Base-by-base conservation (phyloP, 2,329 filamentous ascomycete species). In the Ophiocordyceps robertsii region DNA sequence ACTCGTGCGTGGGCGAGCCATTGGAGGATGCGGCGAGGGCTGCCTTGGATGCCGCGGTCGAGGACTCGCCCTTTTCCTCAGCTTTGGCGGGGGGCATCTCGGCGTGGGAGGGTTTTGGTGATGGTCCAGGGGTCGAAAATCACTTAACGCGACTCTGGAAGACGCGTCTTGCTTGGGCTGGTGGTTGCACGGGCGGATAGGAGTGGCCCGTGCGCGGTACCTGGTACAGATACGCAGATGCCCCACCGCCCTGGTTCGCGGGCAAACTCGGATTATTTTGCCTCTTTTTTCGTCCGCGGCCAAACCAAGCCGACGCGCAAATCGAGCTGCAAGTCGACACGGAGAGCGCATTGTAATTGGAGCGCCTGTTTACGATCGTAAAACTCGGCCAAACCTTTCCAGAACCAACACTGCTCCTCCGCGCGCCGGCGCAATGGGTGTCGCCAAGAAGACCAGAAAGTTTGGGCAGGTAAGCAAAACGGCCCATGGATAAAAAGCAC, bases 381-480 rank as follows among this genome's bases (percentile, higher is more conserved):
- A 19, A 19, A 19, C 3, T 19, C 19, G 19, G 9, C 9, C 24
- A 27, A 27, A 3, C 19, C 19, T 27, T 9, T 9, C 3, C 24
- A 27, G 6, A 27, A 9, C 3, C 9, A 27, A 27, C n/a, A 42
- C 4, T 6, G 12, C 30, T 29, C 8, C 16, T 24, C 14, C n/a
- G 2, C 7, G 16, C 3, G 33, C 35, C 29, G 46, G 37, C 38
- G 51, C 44, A 48, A 95, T 95, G 90, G 89, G 88, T 65, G 77
- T 88, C 52, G 77, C 81, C 49, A 95, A 94, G 70, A 86, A 81
- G 62, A 94, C 86, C 42, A 80, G 89, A 68, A 95, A 95, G 69
- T 96, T 95, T 62, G 90, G 80, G 40, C 68, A 73, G 59, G 76
- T 77, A 56, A 46, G 65, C 47, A n/a, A n/a, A n/a, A n/a, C n/a